Evolutionary conservation across 1,284 basidiomycete species (phyloP), one percentile per base, ranked within the genome.

Genomic region (Pseudomicrostroma phylloplanum): DNA sequence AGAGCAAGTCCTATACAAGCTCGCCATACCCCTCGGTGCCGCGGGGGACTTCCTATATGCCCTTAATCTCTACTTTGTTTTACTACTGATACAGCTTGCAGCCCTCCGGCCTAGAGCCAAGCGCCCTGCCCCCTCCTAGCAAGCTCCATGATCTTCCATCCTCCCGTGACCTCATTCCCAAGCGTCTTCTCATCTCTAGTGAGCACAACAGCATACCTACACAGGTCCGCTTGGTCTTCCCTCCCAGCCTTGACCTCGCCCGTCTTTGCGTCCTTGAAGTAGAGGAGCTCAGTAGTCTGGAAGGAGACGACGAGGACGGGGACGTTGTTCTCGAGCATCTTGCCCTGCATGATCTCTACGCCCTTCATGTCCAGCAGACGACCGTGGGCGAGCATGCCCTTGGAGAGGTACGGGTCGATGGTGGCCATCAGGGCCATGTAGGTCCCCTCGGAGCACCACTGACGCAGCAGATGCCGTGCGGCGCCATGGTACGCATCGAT

Each of bases 71-170:
- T 36, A 3, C 30, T 36, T 3, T 4, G 30, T 4, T 36, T 9
- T 36, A 36, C 30, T 36, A 36, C 30, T 36, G 30, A 36, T 36
- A 36, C 30, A 36, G 30, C 30, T 36, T 9, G 30, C 30, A 9
- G 3, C 30, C 9, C 9, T 9, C 9, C 30, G 30, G 9, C 9
- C 30, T 36, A 66, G 61, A 66, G 58, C 57, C 62, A 66, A 6
- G 64, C 64, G 39, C 58, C 53, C 51, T 66, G 58, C 26, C 62
- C 65, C n/a, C 65, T 58, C 57, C 65, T 61, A 21, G 53, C 48
- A 76, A 92, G 90, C 86, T 97, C 93, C 48, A 97, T 85, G 60
- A 98, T 86, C 81, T 97, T 97, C 96, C 96, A 99, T 11, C 96
- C 96, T 56, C 91, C 91, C 0, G 96, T 98, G 58, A 96, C 83